These are phyloP conservation scores for Podospora sp. DNA, from an alignment of 495 filamentous ascomycete genomes.

Conservation along the genomic window DNA sequence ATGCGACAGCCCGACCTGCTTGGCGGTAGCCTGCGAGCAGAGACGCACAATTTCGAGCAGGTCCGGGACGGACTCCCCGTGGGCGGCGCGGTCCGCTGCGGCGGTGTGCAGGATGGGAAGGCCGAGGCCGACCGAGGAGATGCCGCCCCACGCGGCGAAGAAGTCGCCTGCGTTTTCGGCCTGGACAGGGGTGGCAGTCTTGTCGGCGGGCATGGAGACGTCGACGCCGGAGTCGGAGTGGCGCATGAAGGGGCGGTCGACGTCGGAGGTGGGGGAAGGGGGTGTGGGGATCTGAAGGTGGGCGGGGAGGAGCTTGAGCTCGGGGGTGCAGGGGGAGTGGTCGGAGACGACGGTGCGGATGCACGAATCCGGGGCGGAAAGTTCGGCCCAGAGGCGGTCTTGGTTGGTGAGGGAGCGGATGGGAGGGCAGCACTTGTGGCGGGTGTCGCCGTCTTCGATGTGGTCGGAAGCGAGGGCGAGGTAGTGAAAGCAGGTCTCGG, in stretches of 20 bases:
- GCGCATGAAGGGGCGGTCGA: conserved; percentile 30
- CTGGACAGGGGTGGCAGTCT: neutral
- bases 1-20: conserved; percentile 84
- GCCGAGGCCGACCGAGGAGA: conserved; percentile 90
- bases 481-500: conserved; percentile 98
- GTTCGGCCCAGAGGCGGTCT: conserved; percentile 84
- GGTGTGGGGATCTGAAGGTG: conserved; percentile 48
- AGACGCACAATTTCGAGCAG: conserved; percentile 79
- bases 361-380: conserved; percentile 70
- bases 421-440: conserved; percentile 97
- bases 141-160: conserved; percentile 94
- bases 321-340: conserved; percentile 93
- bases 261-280: neutral
- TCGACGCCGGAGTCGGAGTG: conserved; percentile 53
- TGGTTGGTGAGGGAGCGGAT: conserved; percentile 85
- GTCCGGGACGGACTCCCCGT: conserved; percentile 41
- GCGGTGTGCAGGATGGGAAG: conserved; percentile 90
- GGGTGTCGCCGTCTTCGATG: conserved; percentile 84
- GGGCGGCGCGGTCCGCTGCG: conserved; percentile 58
- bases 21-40: conserved; percentile 85
- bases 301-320: conserved; percentile 83
- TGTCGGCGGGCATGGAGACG: conserved; percentile 38
- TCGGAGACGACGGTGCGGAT: conserved; percentile 96
- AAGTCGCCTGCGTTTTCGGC: conserved; percentile 68
- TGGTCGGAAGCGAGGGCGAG: conserved; percentile 86